phyloP scores from a whole-genome alignment of 2,329 filamentous ascomycete species.

The Pseudogymnoascus sp. region DNA sequence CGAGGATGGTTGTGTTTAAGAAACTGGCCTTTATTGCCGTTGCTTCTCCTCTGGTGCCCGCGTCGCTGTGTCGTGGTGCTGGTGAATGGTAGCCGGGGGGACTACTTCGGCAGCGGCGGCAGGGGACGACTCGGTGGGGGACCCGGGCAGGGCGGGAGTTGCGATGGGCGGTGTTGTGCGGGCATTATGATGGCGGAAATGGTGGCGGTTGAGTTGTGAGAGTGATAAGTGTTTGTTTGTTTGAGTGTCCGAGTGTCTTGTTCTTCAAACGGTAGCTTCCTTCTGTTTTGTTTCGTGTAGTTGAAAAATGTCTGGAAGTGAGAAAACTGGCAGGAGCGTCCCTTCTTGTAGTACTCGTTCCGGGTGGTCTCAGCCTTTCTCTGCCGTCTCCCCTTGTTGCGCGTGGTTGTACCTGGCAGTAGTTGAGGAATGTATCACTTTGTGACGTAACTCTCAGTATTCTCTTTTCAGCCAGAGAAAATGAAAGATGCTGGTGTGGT shows the following conservation, averaged over 20 bases:
- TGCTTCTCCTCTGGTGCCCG: not conserved
- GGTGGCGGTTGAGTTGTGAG: not conserved
- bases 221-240: not conserved
- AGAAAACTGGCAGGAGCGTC: not conserved
- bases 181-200: conserved; percentile 36
- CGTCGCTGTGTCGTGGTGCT: not conserved
- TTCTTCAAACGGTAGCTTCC: not conserved
- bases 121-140: conserved; percentile 57
- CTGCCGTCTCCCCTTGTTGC: not conserved
- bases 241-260: too few species aligned
- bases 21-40: not conserved
- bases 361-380: not conserved
- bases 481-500: not conserved
- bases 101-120: conserved; percentile 54
- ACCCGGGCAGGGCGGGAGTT: conserved; percentile 59
- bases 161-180: conserved; percentile 50
- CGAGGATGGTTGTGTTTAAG: not conserved
- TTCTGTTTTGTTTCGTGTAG: not conserved
- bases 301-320: not conserved
- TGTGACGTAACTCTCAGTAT: not conserved
- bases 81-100: not conserved
- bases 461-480: not conserved
- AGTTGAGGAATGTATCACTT: not conserved
- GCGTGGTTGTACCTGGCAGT: not conserved
- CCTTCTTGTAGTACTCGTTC: not conserved